Evolutionary conservation across 2,329 filamentous ascomycete genomes (phyloP), one percentile per base, ranked within the genome.

Genomic region (Neofusicoccum umdonicola): DNA sequence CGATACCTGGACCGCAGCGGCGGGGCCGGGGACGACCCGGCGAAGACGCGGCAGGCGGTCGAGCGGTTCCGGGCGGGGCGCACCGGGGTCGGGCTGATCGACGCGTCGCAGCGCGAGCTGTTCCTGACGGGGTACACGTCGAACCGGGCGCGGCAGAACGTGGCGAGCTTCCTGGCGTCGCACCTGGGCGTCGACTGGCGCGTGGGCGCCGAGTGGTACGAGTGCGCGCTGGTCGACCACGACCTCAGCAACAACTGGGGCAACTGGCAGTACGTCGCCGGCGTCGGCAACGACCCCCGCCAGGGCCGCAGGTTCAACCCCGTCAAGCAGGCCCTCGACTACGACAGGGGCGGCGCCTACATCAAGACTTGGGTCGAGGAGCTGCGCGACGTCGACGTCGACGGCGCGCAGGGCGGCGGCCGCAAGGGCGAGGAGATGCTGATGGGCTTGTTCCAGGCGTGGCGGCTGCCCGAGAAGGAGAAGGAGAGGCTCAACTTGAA

Each of bases 261-360:
- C 9, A 93, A 92, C 70, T 93, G 90, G 91, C 90, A 93, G 74
- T 94, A 94, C 67, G 86, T 91, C 0, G 84, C 90, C 0, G 91
- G 91, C 0, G 90, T 94, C 0, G 91, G 91, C 7, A 93, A 93
- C 68, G 90, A 94, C 69, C 91, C 90, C 0, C 80, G 90, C 6
- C 85, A 90, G 68, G 85, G 85, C 0, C 82, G 91, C n/a, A 85
- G 90, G 13, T 93, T 93, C 81, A 94, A 94, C 71, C 90, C 90
- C 0, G 87, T 94, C 56, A 93, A 93, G 74, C 91, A 94, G 73
- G 89, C 87, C 0, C 85, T 90, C 48, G 90, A 93, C 68, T 93
- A 94, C 71, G 91, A 94, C 72, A 82, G 83, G 2, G 78, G 87
- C 0, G 91, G 89, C 2, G 79, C 83, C 6, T 94, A 92, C 68